phyloP scores from a whole-genome alignment of 805 yeast genomes.

The Saturnispora bothae region DNA sequence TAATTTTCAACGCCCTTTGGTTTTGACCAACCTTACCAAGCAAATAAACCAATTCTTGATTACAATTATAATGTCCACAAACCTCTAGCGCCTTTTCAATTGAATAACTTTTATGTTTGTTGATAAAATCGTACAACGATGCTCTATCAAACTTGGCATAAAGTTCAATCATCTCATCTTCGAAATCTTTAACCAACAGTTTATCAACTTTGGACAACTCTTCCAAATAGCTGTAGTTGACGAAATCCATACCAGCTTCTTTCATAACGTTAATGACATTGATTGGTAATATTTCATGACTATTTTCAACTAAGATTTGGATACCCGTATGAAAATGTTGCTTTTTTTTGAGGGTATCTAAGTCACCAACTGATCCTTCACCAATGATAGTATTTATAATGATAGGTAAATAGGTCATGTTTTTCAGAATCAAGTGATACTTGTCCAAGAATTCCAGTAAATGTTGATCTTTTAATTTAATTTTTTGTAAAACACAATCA shows the following conservation, averaged over 20 bases:
- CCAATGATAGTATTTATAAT: conserved; percentile 32
- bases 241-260: conserved; percentile 31
- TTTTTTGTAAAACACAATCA: conserved; percentile 55
- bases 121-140: conserved; percentile 51
- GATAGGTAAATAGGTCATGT: conserved; percentile 38
- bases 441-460: conserved; percentile 48
- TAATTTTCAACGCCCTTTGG: conserved; percentile 61
- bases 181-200: conserved; percentile 42
- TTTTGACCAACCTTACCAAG: conserved; percentile 77
- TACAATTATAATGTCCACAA: conserved; percentile 43
- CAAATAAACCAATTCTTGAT: conserved; percentile 69
- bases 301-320: conserved; percentile 45
- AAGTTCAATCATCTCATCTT: conserved; percentile 55
- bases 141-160: conserved; percentile 52
- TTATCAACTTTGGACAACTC: conserved; percentile 47
- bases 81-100: conserved; percentile 59
- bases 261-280: conserved; percentile 40
- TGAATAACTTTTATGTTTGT: conserved; percentile 49
- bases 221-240: conserved; percentile 59
- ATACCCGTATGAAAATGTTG: conserved; percentile 33
- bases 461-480: conserved; percentile 41
- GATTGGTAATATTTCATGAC: conserved; percentile 54
- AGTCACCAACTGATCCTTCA: conserved; percentile 32
- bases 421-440: conserved; percentile 50
- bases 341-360: conserved; percentile 30